Percentiles rank a stretch among this genome's conserved stretches.
Conservation (phyloP, 2,329 filamentous ascomycete genomes). For the Exophiala sideris region DNA sequence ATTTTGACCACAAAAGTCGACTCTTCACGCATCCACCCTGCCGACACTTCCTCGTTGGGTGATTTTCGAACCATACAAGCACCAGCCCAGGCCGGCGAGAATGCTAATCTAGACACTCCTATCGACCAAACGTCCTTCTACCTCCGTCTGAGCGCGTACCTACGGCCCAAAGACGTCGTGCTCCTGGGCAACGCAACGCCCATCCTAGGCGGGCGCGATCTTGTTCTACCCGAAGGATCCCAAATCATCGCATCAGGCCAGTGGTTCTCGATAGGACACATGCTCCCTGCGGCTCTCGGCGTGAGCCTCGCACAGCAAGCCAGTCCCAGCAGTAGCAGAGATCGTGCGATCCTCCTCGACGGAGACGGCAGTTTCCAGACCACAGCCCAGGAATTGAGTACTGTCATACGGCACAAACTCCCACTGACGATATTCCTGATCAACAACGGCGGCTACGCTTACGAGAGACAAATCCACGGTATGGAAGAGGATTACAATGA, state of each 20-base stretch:
- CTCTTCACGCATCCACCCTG: neutral
- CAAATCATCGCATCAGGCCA: constrained; percentile 77
- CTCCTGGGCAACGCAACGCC: constrained; percentile 85
- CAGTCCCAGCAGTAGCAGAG: constrained; percentile 59
- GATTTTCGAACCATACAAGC: constrained; percentile 16
- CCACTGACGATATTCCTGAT: constrained; percentile 81
- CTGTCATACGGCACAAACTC: constrained; percentile 72
- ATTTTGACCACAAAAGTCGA: constrained; percentile 2
- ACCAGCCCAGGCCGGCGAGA: constrained; percentile 13
- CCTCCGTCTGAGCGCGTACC: constrained; percentile 70
- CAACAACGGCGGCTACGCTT: constrained; percentile 85
- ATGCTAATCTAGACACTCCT: constrained; percentile 30
- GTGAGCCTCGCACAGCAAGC: constrained; percentile 62
- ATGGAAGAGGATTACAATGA: constrained; percentile 79
- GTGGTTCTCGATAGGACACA: constrained; percentile 66
- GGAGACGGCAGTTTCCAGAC: constrained; percentile 85
- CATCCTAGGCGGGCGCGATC: constrained; percentile 86
- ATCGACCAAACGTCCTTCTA: constrained; percentile 61
- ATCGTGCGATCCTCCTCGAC: constrained; percentile 76
- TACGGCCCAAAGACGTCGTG: constrained; percentile 70
- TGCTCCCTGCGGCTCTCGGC: constrained; percentile 60
- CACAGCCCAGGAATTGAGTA: constrained; percentile 74
- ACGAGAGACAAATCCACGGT: constrained; percentile 84
- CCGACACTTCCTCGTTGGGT: constrained; percentile 12
- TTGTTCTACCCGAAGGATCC: constrained; percentile 73